A percentile compares a stretch with the other conserved stretches of the same genome.
Evolutionary conservation across 2,329 filamentous ascomycete species (phyloP).

Genomic region (Davidsoniella australis): DNA sequence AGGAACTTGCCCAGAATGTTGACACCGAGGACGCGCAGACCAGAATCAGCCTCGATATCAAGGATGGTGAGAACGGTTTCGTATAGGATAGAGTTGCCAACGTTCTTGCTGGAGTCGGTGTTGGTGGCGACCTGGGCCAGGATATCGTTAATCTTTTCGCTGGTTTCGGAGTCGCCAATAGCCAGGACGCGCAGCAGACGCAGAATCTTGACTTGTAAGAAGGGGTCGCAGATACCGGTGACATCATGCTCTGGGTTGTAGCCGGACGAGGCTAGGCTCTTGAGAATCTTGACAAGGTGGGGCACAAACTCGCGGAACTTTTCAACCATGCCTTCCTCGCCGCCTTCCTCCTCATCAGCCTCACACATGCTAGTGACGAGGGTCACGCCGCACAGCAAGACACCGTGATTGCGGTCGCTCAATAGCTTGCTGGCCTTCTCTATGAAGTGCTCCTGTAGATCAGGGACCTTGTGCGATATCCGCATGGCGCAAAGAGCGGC

Average conservation of each 20-base stretch:
- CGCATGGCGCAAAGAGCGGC: conserved; percentile 97
- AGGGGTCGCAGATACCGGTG: conserved; percentile 93
- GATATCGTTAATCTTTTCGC: conserved; percentile 97
- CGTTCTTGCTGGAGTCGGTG: conserved; percentile 94
- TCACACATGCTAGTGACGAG: conserved; percentile 85
- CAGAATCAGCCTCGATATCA: conserved; percentile 94
- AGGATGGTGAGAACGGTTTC: conserved; percentile 93
- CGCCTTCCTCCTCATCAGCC: conserved; percentile 79
- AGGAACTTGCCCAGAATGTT: conserved; percentile 98
- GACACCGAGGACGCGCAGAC: conserved; percentile 81
- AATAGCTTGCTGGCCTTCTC: conserved; percentile 83
- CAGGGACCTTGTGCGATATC: conserved; percentile 94
- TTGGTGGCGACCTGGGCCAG: conserved; percentile 94
- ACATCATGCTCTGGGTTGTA: conserved; percentile 98
- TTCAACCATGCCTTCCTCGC: conserved; percentile 77
- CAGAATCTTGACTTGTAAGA: conserved; percentile 92
- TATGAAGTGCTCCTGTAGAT: conserved; percentile 90
- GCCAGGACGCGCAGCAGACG: conserved; percentile 72
- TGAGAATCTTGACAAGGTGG: conserved; percentile 73
- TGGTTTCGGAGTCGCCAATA: conserved; percentile 69
- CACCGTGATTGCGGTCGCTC: conserved; percentile 88
- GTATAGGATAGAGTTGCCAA: conserved; percentile 95
- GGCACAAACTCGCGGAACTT: conserved; percentile 80
- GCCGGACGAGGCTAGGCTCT: conserved; percentile 81
- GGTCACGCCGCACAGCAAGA: conserved; percentile 81